Base-by-base conservation (phyloP, 345 rosid genomes). In the Moringa oleifera region DNA sequence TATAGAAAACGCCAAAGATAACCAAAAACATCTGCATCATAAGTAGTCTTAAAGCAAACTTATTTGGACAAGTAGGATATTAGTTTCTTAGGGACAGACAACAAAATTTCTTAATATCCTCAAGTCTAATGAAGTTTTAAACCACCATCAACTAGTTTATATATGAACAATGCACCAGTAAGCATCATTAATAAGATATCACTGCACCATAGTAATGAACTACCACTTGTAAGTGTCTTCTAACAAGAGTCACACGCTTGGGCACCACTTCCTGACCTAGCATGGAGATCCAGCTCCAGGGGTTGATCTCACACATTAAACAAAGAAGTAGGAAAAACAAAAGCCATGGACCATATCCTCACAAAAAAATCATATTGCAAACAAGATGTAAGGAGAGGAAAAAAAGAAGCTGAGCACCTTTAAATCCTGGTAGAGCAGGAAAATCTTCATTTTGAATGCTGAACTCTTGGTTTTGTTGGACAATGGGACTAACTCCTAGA, bases 401-500 rank as follows among this genome's bases (percentile, higher is more conserved):
- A 20, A 19, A 19, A 18, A 19, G 6, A 5, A 17, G 20, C 52
- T 49, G 21, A 55, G 73, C 81, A 94, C 99, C 99, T 84, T 91
- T 95, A 71, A 85, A 95, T 68, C 97, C 98, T 0, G 98, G 99
- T 64, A 95, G 72, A 54, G 99, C 99, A 61, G 98, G 99, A 79
- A 95, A 95, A 79, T 95, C 99, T 80, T 95, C 99, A 71, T 85
- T 95, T 85, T 91, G 98, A 62, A 95, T 95, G 87, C 99, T 91
- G 74, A 95, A 91, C 82, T 95, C 99, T 72, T 91, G 97, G 75
- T 83, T 95, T 74, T 95, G 99, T 72, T 95, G 99, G 73, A 78
- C 91, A 72, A 91, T 84, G 22, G 98, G 88, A 65, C 87, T 69
- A 58, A 78, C 85, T 62, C 93, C 93, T 67, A 84, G 84, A 69